Evolutionary conservation across 192 early-diverging fungal species (phyloP).

Genomic region (Helicostylum pulchrum): DNA sequence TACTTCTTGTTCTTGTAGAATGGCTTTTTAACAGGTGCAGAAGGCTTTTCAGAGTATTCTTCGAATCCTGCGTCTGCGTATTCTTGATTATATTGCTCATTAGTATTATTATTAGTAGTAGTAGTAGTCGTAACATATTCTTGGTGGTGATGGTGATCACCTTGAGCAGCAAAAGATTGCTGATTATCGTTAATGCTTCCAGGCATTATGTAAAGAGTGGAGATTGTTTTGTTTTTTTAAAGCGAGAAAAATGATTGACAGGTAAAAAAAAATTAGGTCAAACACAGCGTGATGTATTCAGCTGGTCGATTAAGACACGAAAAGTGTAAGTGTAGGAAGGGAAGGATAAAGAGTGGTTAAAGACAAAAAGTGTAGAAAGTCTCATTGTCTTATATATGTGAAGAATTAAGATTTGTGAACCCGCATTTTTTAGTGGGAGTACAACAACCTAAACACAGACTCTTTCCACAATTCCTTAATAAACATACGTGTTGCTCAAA

Average conservation of each 20-base stretch:
- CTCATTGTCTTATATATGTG: too few species aligned
- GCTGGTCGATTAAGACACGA: too few species aligned
- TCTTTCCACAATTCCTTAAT: too few species aligned
- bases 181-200: constrained; percentile 16
- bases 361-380: too few species aligned
- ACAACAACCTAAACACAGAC: too few species aligned
- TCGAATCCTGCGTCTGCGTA: constrained; percentile 11
- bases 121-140: constrained; percentile 4
- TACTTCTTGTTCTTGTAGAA: constrained; percentile 52
- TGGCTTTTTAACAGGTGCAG: constrained; percentile 32
- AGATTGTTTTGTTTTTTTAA: not conserved
- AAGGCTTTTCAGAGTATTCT: constrained; percentile 44
- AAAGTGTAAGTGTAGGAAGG: too few species aligned
- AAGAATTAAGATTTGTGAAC: too few species aligned
- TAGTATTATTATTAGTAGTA: too few species aligned
- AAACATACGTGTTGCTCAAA: too few species aligned
- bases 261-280: not conserved
- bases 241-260: too few species aligned
- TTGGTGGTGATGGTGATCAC: constrained; percentile 20
- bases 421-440: too few species aligned
- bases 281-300: not conserved
- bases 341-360: too few species aligned
- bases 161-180: not conserved
- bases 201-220: constrained; percentile 24
- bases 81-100: not conserved